Evolutionary conservation across 306 rosid genomes (phyloP).

Genomic region (Dalbergia cultrata): DNA sequence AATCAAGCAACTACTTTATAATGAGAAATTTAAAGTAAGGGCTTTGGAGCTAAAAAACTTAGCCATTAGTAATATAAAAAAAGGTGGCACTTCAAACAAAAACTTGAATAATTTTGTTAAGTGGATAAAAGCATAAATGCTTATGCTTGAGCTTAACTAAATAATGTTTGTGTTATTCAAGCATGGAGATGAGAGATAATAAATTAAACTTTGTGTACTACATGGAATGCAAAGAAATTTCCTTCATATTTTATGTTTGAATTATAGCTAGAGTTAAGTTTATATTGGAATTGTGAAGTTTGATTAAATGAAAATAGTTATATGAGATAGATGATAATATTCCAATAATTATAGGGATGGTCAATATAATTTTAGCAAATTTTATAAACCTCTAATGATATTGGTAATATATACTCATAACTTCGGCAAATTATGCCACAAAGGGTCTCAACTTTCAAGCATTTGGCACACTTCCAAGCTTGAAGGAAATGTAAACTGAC

Average conservation of each 20-base stretch:
- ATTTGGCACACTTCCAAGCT: too few relatives aligned
- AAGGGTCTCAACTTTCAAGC: too few relatives aligned
- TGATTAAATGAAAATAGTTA: too few relatives aligned
- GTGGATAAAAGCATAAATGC: conserved; percentile 33
- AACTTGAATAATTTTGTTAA: conserved; percentile 38
- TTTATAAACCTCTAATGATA: too few relatives aligned
- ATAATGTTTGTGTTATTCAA: background rate
- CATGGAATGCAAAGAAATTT: background rate
- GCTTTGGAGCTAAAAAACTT: conserved; percentile 24
- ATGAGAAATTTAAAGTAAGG: conserved; percentile 20
- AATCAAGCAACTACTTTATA: conserved; percentile 29
- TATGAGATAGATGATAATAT: too few relatives aligned
- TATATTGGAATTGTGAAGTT: too few relatives aligned
- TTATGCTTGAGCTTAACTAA: background rate
- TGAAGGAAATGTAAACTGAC: too few relatives aligned
- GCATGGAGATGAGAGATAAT: background rate
- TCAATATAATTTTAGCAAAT: too few relatives aligned
- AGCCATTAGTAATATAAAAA: conserved; percentile 24
- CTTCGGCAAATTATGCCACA: too few relatives aligned
- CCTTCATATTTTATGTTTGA: background rate
- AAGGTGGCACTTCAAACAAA: conserved; percentile 40
- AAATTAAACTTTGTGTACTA: background rate
- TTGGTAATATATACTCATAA: too few relatives aligned
- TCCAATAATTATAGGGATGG: too few relatives aligned
- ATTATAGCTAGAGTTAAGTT: too few relatives aligned